Conservation (phyloP, 73 alveolate genomes). For the Paramecium sonneborni region DNA sequence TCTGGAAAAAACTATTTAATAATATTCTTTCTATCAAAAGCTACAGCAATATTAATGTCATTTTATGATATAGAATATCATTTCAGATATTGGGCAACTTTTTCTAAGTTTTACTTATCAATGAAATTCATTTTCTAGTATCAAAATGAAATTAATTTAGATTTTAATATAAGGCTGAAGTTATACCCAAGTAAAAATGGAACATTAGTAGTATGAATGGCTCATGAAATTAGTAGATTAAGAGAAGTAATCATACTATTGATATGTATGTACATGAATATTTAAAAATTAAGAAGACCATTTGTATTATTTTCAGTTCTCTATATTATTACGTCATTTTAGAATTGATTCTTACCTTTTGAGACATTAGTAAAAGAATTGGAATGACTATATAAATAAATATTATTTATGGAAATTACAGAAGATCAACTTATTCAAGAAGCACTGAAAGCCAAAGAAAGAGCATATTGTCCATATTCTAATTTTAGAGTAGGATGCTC, state of each 20-base stretch:
- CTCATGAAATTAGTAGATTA: slow-evolving; percentile 52
- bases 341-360: slow-evolving; percentile 45
- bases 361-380: slow-evolving; percentile 62
- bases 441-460: slow-evolving; percentile 52
- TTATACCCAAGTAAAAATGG: slow-evolving; percentile 51
- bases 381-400: not conserved
- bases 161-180: slow-evolving; percentile 58
- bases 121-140: slow-evolving; percentile 50
- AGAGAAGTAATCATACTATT: slow-evolving; percentile 58
- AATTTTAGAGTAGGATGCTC: slow-evolving; percentile 54
- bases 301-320: slow-evolving; percentile 39
- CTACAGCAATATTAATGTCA: not conserved
- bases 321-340: slow-evolving; percentile 12
- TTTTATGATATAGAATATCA: slow-evolving; percentile 12
- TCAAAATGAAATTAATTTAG: not conserved
- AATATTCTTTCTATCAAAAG: not conserved
- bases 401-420: not conserved
- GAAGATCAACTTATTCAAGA: not conserved
- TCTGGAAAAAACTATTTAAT: slow-evolving; percentile 49
- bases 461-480: slow-evolving; percentile 61
- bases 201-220: slow-evolving; percentile 51
- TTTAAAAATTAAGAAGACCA: not conserved
- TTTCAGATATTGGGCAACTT: slow-evolving; percentile 31
- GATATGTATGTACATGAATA: slow-evolving; percentile 55
- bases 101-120: slow-evolving; percentile 20